phyloP scores from a whole-genome alignment of 2,329 filamentous ascomycete species.

The Venturia effusa region DNA sequence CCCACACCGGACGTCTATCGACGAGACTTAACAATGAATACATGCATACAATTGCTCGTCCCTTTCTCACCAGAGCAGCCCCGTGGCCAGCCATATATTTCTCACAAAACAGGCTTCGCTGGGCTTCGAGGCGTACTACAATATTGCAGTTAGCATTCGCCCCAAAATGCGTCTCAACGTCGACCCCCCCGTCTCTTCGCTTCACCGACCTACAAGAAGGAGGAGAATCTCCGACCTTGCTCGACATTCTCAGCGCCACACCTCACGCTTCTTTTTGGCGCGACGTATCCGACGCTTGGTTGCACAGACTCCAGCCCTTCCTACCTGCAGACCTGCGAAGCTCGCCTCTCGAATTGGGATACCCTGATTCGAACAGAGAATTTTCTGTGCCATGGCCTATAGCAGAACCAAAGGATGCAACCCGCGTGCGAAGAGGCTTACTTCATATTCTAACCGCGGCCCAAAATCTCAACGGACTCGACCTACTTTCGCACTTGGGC shows the following conservation, averaged over 20 bases:
- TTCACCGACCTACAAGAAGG: neutral
- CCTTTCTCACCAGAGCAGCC: neutral
- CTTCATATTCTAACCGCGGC: neutral
- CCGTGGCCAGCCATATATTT: neutral
- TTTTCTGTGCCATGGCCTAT: constrained; percentile 17
- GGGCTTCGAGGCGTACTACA: neutral
- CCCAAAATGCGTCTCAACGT: neutral
- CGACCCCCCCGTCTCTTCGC: neutral
- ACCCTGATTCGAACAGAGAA: no score
- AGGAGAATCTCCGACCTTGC: neutral
- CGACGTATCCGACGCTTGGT: neutral
- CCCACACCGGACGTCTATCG: neutral
- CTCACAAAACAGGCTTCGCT: neutral
- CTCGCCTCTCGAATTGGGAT: constrained; percentile 17
- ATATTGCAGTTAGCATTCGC: neutral
- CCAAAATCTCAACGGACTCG: constrained; percentile 18
- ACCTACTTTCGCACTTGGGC: constrained; percentile 31
- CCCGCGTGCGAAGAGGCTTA: neutral
- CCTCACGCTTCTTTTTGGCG: neutral
- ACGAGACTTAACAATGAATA: constrained; percentile 1
- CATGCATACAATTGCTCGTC: constrained; percentile 2
- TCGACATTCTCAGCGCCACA: neutral
- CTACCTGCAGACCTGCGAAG: neutral
- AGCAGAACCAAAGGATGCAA: neutral
- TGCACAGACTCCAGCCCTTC: neutral